These are phyloP conservation scores for Xanthoconium separans DNA, from an alignment of 1,284 basidiomycete genomes.

Conservation along the genomic window DNA sequence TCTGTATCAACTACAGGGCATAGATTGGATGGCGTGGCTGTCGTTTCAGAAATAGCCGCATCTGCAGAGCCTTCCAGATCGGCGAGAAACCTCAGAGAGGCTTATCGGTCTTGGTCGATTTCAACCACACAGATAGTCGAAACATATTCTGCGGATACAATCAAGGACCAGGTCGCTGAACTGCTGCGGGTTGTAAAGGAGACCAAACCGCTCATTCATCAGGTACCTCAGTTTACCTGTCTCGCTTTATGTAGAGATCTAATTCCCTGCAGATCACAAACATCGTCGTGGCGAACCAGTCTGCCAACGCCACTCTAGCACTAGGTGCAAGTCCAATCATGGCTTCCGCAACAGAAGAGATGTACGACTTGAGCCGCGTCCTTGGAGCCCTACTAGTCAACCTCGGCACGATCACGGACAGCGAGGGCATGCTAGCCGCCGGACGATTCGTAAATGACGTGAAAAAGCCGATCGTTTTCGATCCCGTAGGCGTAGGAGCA, in stretches of 20 bases:
- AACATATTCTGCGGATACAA: constrained; percentile 26
- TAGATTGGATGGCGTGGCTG: constrained; percentile 79
- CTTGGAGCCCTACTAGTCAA: constrained; percentile 82
- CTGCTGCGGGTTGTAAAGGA: constrained; percentile 54
- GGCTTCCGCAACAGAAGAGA: constrained; percentile 83
- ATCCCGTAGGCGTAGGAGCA: constrained; percentile 93
- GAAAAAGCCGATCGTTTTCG: constrained; percentile 84
- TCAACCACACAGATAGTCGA: constrained; percentile 30
- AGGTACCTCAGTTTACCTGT: constrained; percentile 44
- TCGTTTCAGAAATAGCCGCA: constrained; percentile 87
- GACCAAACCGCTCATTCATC: constrained; percentile 74
- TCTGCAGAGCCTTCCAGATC: constrained; percentile 61
- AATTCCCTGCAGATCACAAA: constrained; percentile 74
- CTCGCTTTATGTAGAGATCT: neutral
- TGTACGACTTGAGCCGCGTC: constrained; percentile 73
- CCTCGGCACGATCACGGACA: constrained; percentile 79
- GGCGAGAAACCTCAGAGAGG: constrained; percentile 49
- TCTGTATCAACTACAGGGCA: constrained; percentile 58
- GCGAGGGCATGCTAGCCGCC: constrained; percentile 81
- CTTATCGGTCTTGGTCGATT: constrained; percentile 40
- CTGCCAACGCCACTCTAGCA: constrained; percentile 89
- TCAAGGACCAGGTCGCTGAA: constrained; percentile 39
- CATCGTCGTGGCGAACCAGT: constrained; percentile 87
- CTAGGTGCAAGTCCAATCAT: constrained; percentile 93
- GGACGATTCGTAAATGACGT: constrained; percentile 70